These are phyloP conservation scores for Camelina sativa DNA, from an alignment of 345 rosid species.

Conservation along the genomic window DNA sequence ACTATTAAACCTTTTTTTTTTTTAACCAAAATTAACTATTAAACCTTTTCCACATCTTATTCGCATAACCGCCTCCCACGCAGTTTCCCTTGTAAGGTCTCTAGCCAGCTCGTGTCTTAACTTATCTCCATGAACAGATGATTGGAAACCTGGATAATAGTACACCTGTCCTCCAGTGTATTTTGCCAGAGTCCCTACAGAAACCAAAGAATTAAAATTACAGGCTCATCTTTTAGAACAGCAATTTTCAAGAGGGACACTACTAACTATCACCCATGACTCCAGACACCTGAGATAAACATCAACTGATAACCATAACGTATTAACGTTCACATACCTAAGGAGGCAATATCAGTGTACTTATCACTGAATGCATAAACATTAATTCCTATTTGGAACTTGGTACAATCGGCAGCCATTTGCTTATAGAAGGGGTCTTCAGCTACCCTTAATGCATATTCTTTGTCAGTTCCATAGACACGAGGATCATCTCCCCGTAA, in stretches of 20 bases:
- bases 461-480: constrained; percentile 95
- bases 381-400: constrained; percentile 92
- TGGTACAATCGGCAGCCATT: constrained; percentile 99
- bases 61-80: constrained; percentile 99
- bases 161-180: constrained; percentile 98
- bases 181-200: constrained; percentile 84
- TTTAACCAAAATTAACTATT: background rate
- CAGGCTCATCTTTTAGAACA: constrained; percentile 17
- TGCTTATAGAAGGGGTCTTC: constrained; percentile 96
- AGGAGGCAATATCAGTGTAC: constrained; percentile 90
- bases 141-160: constrained; percentile 86
- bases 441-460: constrained; percentile 74
- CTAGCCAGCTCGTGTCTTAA: constrained; percentile 85
- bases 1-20: no score
- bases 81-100: constrained; percentile 98
- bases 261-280: constrained; percentile 24
- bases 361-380: constrained; percentile 90
- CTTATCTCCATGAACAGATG: constrained; percentile 75
- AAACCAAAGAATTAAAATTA: constrained; percentile 20
- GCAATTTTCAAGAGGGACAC: background rate
- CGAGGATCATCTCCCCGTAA: constrained; percentile 97
- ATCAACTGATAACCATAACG: constrained; percentile 8
- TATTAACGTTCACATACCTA: constrained; percentile 60
- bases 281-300: constrained; percentile 14
- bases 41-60: constrained; percentile 99